Evolutionary conservation across 2,329 filamentous ascomycete genomes (phyloP), one percentile per base, ranked within the genome.

Genomic region (Alternaria tenuissima): DNA sequence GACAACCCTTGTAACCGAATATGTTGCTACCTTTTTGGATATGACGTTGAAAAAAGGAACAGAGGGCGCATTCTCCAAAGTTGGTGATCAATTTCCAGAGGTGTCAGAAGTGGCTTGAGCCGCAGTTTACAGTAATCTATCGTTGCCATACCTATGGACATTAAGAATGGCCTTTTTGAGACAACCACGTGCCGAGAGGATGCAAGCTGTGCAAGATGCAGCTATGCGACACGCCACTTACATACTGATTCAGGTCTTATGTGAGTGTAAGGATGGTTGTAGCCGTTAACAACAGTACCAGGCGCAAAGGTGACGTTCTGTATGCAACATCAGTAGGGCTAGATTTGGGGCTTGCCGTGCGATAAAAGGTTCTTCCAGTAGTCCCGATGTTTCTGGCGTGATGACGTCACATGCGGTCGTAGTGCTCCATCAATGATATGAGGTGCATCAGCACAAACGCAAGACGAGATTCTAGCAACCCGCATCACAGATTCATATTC

Each of bases 1-100:
- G 65, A 64, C 63, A 58, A 52, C 63, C 2, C 28, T 74, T 7
- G 72, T 65, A 0, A 67, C 66, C 8, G 54, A 63, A 16, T 71
- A 70, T 41, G 55, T 70, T 14, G 61, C 54, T 1, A 58, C 61
- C 5, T 74, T 75, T 24, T 46, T 74, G 38, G 63, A 73, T 28
- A 55, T 67, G 46, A 58, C 69, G 4, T 43, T 72, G 18, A 72
- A 70, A 56, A 59, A 48, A 26, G 55, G 64, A 1, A 39, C 47
- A 7, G 49, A 63, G 36, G 26, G n/a, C 14, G 34, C 24, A 3
- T 52, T 69, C 24, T 7, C 39, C 2, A n/a, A 53, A 8, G 56
- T 47, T 9, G 43, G 18, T 0, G 34, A 38, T 9, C 18, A 44
- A 8, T 74, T 71, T 38, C 46, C 62, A 9, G 71, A 74, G 41